These are phyloP conservation scores for Posidonia oceanica DNA, from an alignment of 116 monocot species.

Conservation along the genomic window DNA sequence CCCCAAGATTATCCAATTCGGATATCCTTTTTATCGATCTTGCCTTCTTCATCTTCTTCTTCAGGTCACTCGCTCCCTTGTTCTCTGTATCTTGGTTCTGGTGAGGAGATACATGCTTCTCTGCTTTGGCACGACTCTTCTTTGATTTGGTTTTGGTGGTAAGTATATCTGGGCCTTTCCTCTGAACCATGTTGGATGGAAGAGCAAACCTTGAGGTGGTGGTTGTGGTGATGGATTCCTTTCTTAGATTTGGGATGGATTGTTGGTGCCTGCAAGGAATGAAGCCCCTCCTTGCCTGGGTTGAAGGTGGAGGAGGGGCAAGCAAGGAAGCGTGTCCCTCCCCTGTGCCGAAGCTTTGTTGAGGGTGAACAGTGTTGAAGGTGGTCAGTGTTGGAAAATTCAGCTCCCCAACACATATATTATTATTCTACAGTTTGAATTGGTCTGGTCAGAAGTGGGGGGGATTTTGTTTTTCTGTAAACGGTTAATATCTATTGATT, in stretches of 20 bases:
- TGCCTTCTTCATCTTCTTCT: slow-evolving; percentile 35
- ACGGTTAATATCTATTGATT: too few relatives aligned
- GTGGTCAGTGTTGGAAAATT: not conserved
- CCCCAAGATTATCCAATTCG: slow-evolving; percentile 11
- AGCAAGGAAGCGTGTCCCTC: not conserved
- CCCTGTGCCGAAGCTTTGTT: not conserved
- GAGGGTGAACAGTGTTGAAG: not conserved
- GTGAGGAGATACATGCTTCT: not conserved
- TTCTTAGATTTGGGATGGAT: not conserved
- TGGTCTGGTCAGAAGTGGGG: not conserved
- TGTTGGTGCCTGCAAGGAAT: not conserved
- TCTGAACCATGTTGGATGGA: slow-evolving; percentile 54
- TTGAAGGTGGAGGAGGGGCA: not conserved
- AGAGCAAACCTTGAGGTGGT: not conserved
- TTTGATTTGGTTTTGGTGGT: not conserved
- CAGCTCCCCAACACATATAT: not conserved
- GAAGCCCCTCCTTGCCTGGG: not conserved
- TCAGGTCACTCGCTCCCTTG: slow-evolving; percentile 21
- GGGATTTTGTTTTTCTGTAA: too few relatives aligned
- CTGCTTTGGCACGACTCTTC: slow-evolving; percentile 3
- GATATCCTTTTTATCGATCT: slow-evolving; percentile 19
- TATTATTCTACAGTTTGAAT: not conserved
- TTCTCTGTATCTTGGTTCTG: slow-evolving; percentile 11
- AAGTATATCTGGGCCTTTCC: slow-evolving; percentile 28
- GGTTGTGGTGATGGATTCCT: not conserved